phyloP scores from a whole-genome alignment of 805 yeast species.

The Yarrowia yakushimensis region DNA sequence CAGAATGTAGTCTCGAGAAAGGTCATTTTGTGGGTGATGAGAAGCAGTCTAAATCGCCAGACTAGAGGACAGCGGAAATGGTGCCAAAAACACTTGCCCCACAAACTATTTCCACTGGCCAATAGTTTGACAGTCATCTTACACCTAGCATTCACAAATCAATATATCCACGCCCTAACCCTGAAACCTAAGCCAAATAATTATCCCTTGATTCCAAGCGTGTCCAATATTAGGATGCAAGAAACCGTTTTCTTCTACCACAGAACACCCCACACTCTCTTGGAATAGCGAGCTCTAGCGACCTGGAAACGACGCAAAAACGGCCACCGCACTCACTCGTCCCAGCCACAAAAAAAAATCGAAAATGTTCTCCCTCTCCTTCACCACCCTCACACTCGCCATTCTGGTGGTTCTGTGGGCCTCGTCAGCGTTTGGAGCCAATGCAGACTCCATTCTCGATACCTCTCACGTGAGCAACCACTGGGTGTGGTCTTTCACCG shows the following conservation, averaged over 20 bases:
- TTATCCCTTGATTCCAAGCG: slow-evolving; percentile 18
- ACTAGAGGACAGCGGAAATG: too few species aligned
- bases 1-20: background rate
- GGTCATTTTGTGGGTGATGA: too few species aligned
- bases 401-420: slow-evolving; percentile 22
- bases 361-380: slow-evolving; percentile 3
- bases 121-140: too few species aligned
- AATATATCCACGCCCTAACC: slow-evolving; percentile 10
- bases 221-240: background rate
- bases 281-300: background rate
- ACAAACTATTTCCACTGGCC: too few species aligned
- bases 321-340: background rate
- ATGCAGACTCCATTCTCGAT: slow-evolving; percentile 21
- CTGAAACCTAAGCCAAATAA: slow-evolving; percentile 20
- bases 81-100: too few species aligned
- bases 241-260: background rate
- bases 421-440: slow-evolving; percentile 16
- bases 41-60: too few species aligned
- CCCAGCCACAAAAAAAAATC: background rate
- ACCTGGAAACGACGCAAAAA: background rate
- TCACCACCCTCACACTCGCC: slow-evolving; percentile 21
- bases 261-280: background rate
- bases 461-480: slow-evolving; percentile 17
- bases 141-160: background rate
- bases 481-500: slow-evolving; percentile 24